These are phyloP conservation scores for Melanogaster broomeanus DNA, from an alignment of 768 basidiomycete genomes.

Conservation along the genomic window DNA sequence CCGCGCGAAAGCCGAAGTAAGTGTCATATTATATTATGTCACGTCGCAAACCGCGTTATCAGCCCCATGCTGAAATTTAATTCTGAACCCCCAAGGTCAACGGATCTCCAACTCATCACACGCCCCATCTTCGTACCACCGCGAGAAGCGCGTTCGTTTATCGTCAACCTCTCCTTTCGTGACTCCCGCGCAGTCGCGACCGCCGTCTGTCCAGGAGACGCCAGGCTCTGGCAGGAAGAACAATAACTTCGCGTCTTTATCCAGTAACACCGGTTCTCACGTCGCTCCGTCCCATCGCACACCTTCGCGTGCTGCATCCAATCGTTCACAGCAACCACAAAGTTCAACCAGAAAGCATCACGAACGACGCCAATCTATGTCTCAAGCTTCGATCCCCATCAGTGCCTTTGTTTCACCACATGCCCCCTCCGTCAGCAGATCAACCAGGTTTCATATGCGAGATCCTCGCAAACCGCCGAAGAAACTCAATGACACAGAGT, in stretches of 20 bases:
- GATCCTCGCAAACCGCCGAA: conserved; percentile 71
- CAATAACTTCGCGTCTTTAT: conserved; percentile 31
- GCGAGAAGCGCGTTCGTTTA: conserved; percentile 72
- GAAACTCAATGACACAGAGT: conserved; percentile 54
- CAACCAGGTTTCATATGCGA: conserved; percentile 73
- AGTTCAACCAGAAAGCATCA: conserved; percentile 31
- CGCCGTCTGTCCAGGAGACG: conserved; percentile 30
- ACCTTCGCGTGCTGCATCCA: conserved; percentile 40
- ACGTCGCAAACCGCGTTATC: conserved; percentile 20
- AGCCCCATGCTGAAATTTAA: conserved; percentile 26
- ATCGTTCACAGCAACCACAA: conserved; percentile 32
- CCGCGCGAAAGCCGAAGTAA: conserved; percentile 57
- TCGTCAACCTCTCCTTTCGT: conserved; percentile 41
- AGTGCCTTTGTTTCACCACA: conserved; percentile 78
- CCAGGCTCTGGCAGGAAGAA: conserved; percentile 16
- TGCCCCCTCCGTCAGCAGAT: conserved; percentile 66
- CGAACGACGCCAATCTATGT: conserved; percentile 53
- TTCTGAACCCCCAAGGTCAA: conserved; percentile 41
- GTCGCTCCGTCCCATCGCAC: conserved; percentile 27
- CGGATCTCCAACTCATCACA: conserved; percentile 55
- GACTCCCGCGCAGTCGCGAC: conserved; percentile 33
- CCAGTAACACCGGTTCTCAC: conserved; percentile 36
- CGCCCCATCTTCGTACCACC: conserved; percentile 72
- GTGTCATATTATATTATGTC: conserved; percentile 26
- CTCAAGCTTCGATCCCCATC: conserved; percentile 76